A percentile compares a stretch with the other conserved stretches of the same genome.
These are phyloP conservation scores for Didymella pinodella DNA, from an alignment of 2,329 filamentous ascomycete species.

Conservation along the genomic window DNA sequence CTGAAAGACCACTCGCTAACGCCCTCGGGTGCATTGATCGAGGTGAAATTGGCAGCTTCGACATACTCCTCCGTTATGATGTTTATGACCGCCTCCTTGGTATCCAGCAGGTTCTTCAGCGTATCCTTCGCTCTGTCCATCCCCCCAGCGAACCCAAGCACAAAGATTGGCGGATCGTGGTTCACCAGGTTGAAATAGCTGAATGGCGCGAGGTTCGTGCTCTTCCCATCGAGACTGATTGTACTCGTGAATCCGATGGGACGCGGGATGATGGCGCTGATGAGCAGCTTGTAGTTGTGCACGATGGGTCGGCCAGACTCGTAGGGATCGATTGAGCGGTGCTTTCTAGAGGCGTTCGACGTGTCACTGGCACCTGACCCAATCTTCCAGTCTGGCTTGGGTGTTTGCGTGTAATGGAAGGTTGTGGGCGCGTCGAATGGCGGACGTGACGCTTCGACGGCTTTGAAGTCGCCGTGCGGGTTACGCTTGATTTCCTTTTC, in stretches of 20 bases:
- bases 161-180: conserved; percentile 87
- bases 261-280: conserved; percentile 81
- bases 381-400: conserved; percentile 70
- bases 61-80: conserved; percentile 84
- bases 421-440: conserved; percentile 61
- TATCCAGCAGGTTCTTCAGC: conserved; percentile 74
- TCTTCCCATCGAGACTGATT: conserved; percentile 65
- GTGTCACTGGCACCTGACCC: conserved; percentile 70
- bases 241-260: conserved; percentile 75
- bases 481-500: conserved; percentile 65
- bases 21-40: conserved; percentile 79
- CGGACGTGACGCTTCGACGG: conserved; percentile 71
- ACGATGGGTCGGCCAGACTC: conserved; percentile 69
- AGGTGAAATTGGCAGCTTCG: conserved; percentile 86
- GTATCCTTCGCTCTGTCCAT: conserved; percentile 76
- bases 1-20: conserved; percentile 80
- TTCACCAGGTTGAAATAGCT: conserved; percentile 84
- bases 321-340: conserved; percentile 84
- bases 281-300: conserved; percentile 92
- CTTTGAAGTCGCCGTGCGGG: conserved; percentile 78
- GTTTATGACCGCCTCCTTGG: conserved; percentile 78
- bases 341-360: conserved; percentile 62
- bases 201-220: conserved; percentile 84
- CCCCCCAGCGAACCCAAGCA: conserved; percentile 66
- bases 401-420: conserved; percentile 69